phyloP scores from a whole-genome alignment of 2,329 filamentous ascomycete species.

The Xylariaceae sp. region DNA sequence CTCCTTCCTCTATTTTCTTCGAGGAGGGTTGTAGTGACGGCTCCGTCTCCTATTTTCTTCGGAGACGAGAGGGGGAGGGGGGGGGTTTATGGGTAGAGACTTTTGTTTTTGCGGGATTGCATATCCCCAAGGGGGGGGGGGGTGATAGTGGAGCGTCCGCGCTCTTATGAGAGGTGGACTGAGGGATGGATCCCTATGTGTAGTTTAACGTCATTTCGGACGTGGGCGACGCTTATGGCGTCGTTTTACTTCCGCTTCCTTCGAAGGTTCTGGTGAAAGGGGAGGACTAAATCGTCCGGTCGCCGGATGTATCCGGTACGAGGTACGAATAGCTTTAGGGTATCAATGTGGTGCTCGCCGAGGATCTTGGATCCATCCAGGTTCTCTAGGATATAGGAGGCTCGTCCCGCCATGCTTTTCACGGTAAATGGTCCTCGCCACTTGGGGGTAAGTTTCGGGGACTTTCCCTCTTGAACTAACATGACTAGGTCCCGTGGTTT shows the following conservation, averaged over 20 bases:
- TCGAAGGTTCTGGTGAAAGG: neutral
- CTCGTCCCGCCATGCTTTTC: neutral
- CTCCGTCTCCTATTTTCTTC: too few relatives aligned
- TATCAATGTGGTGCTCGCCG: neutral
- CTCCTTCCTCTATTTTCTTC: too few relatives aligned
- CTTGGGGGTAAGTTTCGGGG: neutral
- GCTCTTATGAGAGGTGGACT: neutral
- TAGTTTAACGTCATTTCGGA: neutral
- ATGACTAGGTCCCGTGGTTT: neutral
- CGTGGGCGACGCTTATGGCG: neutral
- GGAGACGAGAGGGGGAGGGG: too few relatives aligned
- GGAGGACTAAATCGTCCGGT: neutral
- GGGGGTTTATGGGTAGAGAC: too few relatives aligned
- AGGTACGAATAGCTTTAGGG: neutral
- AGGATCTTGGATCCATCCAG: neutral
- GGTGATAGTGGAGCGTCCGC: neutral
- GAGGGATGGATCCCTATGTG: neutral
- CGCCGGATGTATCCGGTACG: neutral
- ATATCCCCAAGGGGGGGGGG: too few relatives aligned
- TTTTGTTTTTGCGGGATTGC: too few relatives aligned
- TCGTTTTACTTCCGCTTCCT: neutral
- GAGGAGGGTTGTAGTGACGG: too few relatives aligned
- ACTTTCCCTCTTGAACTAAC: neutral
- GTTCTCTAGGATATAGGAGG: neutral
- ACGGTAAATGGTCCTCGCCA: neutral